Evolutionary conservation across 2,329 filamentous ascomycete species (phyloP).

Genomic region (Trichoderma arundinaceum): DNA sequence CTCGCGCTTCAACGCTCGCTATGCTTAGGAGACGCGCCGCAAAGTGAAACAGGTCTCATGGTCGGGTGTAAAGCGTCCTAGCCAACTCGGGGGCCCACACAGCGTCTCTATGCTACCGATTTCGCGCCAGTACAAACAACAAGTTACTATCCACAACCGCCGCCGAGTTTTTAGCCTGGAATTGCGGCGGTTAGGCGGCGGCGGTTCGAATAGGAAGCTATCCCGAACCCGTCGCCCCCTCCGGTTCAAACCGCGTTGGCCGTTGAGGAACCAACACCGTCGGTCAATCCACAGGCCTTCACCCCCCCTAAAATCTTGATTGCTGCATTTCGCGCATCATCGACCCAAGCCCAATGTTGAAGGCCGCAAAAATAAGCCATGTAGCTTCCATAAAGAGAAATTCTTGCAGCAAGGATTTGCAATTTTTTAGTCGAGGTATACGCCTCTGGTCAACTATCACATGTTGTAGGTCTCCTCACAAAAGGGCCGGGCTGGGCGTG

Average conservation of each 20-base stretch:
- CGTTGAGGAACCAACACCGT: conserved; percentile 2
- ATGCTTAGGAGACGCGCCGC: background rate
- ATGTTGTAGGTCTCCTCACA: background rate
- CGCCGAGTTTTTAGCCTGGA: conserved; percentile 13
- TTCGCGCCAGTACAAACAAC: background rate
- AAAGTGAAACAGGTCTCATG: background rate
- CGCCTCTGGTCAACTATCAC: conserved; percentile 17
- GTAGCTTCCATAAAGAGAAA: conserved; percentile 22
- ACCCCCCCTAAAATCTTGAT: background rate
- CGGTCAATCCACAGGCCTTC: background rate
- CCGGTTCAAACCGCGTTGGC: background rate
- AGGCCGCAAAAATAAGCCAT: conserved; percentile 4
- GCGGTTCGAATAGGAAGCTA: conserved; percentile 5
- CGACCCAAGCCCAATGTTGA: background rate
- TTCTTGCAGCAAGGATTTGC: conserved; percentile 16
- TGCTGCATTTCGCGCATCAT: conserved; percentile 6
- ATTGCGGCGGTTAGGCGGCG: conserved; percentile 2
- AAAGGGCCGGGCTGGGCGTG: background rate
- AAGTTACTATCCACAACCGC: conserved; percentile 17
- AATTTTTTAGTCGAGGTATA: background rate
- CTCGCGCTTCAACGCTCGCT: background rate
- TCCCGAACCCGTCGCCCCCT: background rate
- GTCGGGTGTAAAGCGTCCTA: background rate
- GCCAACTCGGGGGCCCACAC: conserved; percentile 3
- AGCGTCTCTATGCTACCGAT: conserved; percentile 1